Evolutionary conservation across 345 rosid species (phyloP), one percentile per base, ranked within the genome.

Genomic region (Rhodamnia rubescens): DNA sequence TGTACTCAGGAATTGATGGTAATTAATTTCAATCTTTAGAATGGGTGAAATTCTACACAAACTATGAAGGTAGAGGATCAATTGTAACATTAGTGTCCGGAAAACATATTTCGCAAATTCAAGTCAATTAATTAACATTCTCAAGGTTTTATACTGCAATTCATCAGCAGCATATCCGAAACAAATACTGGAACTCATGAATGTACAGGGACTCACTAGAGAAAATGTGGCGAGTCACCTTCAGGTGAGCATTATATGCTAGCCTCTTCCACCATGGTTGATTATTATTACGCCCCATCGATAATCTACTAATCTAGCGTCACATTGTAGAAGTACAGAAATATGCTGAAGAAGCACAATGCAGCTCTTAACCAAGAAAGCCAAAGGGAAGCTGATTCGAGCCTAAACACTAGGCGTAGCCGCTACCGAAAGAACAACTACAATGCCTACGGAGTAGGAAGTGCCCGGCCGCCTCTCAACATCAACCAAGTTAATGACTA

Each of bases 221-320:
- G 85, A 81, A 40, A 69, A 85, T 32, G 53, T 89, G 51, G 85
- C 90, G 18, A 89, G 90, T 36, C 90, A 89, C 83, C 86, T 89
- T 21, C 90, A 89, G 86, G 90, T 89, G 44, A 47, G 78, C 11
- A 36, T 69, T 14, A 83, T 29, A n/a, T 61, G 50, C 53, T 83
- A 58, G 49, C 47, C 44, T 56, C 47, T 83, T 56, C 58, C 49
- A 21, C 51, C 40, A 83, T 58, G 22, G 47, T 58, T 44, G 53
- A 42, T 57, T 44, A 24, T 57, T 22, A 36, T 42, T 56, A 18
- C 8, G 26, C 47, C 78, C 42, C 47, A 36, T 69, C 78, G 40
- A 69, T 69, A 69, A 69, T 69, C 47, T 36, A 11, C 74, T 26
- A 83, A 32, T 56, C 83, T 26, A 29, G 24, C 42, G 55, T 53